Evolutionary conservation across 2,329 filamentous ascomycete species (phyloP).

Genomic region (Lachnellula subtilissima): DNA sequence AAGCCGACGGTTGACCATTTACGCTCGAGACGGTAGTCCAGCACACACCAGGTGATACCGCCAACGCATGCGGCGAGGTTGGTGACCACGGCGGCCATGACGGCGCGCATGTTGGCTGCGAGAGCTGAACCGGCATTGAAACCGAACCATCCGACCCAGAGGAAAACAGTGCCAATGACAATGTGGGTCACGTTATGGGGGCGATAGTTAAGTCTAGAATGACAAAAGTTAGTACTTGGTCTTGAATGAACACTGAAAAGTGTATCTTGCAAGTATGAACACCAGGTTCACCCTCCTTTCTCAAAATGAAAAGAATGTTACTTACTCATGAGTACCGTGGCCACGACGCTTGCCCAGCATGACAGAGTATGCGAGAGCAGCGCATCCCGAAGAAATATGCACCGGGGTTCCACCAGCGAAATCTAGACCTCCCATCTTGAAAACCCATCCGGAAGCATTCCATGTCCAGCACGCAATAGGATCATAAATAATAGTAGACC

Average conservation of each 20-base stretch:
- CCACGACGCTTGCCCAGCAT: constrained; percentile 71
- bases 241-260: background rate
- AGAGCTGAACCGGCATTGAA: constrained; percentile 88
- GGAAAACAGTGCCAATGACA: constrained; percentile 85
- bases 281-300: background rate
- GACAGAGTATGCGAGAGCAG: constrained; percentile 84
- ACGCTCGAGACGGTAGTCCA: constrained; percentile 82
- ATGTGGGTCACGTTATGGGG: constrained; percentile 92
- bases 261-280: background rate
- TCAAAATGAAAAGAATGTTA: background rate
- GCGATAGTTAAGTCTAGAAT: constrained; percentile 70
- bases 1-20: constrained; percentile 94
- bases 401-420: constrained; percentile 89
- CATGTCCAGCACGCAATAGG: constrained; percentile 94
- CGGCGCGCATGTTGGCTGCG: constrained; percentile 73
- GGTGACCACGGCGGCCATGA: constrained; percentile 83
- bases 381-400: constrained; percentile 74
- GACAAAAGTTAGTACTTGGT: background rate
- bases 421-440: constrained; percentile 74
- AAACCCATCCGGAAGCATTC: constrained; percentile 79
- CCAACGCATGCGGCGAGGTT: constrained; percentile 81
- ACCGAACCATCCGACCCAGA: constrained; percentile 96
- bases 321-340: constrained; percentile 66
- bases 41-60: constrained; percentile 61
- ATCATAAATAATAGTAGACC: constrained; percentile 86